These are phyloP conservation scores for Chaetomiaceae sp. DNA, from an alignment of 2,329 filamentous ascomycete species.

Conservation along the genomic window DNA sequence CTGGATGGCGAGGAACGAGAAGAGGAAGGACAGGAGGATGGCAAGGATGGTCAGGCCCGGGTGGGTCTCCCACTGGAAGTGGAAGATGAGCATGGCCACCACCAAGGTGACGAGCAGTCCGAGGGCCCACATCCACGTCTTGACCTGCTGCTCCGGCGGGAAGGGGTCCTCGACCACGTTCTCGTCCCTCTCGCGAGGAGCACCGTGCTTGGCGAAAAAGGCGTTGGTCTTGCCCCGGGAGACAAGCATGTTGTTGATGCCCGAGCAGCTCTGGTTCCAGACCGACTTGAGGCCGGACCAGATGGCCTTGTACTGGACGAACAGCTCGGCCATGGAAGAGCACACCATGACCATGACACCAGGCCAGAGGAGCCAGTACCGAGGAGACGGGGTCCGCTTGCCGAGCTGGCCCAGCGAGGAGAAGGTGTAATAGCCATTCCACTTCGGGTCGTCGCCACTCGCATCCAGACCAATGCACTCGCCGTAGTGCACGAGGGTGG, in stretches of 20 bases:
- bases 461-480: conserved; percentile 39
- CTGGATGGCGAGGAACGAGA: conserved; percentile 58
- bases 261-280: conserved; percentile 41
- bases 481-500: conserved; percentile 49
- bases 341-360: conserved; percentile 40
- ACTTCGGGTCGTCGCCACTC: conserved; percentile 39
- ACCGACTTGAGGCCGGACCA: conserved; percentile 40
- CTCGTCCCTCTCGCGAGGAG: conserved; percentile 26
- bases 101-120: conserved; percentile 46
- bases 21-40: conserved; percentile 54
- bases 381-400: conserved; percentile 32
- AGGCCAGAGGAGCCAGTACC: conserved; percentile 41
- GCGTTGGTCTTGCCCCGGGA: conserved; percentile 38
- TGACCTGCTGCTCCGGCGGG: conserved; percentile 42
- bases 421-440: conserved; percentile 38
- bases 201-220: conserved; percentile 40
- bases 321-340: conserved; percentile 36
- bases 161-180: conserved; percentile 46
- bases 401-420: conserved; percentile 32
- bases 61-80: conserved; percentile 51
- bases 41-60: conserved; percentile 53
- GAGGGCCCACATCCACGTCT: conserved; percentile 48
- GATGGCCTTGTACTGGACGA: conserved; percentile 38
- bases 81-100: conserved; percentile 46
- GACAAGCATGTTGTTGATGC: conserved; percentile 36